Base-by-base conservation (phyloP, 352 stramenopile genomes). In the Pythium scleroteichum region DNA sequence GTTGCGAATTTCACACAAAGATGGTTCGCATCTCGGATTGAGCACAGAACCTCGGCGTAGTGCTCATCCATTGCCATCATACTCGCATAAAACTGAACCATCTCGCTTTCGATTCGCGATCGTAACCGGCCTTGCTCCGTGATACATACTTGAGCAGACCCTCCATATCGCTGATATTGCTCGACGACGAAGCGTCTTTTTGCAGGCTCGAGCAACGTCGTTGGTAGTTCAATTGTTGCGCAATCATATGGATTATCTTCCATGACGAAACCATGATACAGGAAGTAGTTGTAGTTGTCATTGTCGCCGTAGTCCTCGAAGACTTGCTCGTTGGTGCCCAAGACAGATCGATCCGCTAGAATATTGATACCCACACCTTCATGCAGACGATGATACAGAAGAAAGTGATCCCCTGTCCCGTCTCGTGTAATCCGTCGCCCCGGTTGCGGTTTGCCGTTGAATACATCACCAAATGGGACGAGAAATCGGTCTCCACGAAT, bases 291-390 rank as follows among this genome's bases (percentile, higher is more conserved):
- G 66, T 89, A 90, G 59, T 96, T 98, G 72, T 84, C 82, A 61
- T 96, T 97, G 77, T 97, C 90, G n/a, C 93, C 93, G 41, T 99
- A 99, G 71, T 98, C 93, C 75, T 98, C 94, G 54, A 97, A 92
- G 6, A 98, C 64, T 57, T 98, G 91, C 2, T 66, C 10, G 3
- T 56, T 51, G 24, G 13, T n/a, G 33, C 22, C n/a, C 33, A 44
- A 2, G 16, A 60, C 77, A 0, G 52, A 16, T 13, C 89, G 83
- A 62, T 97, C 90, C 6, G 86, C 82, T 20, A 67, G 68, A n/a
- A 96, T 76, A 3, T 63, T 59, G 62, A 93, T 83, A 5, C 69
- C 73, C n/a, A 52, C 27, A 20, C 53, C 35, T 1, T 71, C 49
- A 20, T 58, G 46, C 8, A 92, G 60, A 45, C 67, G 51, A 49